A percentile compares a stretch with the other conserved stretches of the same genome.
phyloP scores from a whole-genome alignment of 2,329 filamentous ascomycete species.

The Pyricularia pennisetigena region DNA sequence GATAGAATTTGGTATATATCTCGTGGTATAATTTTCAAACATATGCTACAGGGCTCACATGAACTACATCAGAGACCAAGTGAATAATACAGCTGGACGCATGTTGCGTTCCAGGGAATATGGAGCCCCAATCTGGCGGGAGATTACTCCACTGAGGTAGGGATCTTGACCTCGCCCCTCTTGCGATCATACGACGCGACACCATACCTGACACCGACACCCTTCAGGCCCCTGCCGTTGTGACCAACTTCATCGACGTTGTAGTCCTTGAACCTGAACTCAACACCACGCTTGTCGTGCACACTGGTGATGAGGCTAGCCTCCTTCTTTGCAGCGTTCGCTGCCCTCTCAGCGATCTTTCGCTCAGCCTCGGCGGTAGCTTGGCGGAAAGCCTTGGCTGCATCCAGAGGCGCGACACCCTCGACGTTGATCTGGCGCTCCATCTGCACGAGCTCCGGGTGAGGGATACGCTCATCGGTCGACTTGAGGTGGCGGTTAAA shows the following conservation, averaged over 20 bases:
- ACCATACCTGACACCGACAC: constrained; percentile 54
- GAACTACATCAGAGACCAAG: background rate
- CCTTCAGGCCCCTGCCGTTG: constrained; percentile 39
- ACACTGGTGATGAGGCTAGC: constrained; percentile 28
- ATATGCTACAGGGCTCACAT: background rate
- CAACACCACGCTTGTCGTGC: constrained; percentile 33
- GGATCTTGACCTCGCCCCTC: constrained; percentile 58
- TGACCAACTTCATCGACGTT: constrained; percentile 46
- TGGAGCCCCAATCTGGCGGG: background rate
- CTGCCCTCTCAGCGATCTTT: constrained; percentile 23
- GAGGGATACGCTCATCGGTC: constrained; percentile 50
- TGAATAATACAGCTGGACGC: background rate
- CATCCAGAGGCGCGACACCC: constrained; percentile 21
- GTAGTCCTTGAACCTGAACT: constrained; percentile 53
- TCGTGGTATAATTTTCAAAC: background rate
- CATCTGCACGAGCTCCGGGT: constrained; percentile 49
- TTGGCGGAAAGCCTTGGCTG: constrained; percentile 27
- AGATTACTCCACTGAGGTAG: constrained; percentile 44
- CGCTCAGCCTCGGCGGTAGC: constrained; percentile 28
- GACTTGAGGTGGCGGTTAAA: constrained; percentile 52
- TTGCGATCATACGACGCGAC: constrained; percentile 52
- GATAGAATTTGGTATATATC: background rate
- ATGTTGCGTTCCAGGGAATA: background rate
- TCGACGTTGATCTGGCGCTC: constrained; percentile 36
- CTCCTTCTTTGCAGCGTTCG: constrained; percentile 25